A percentile compares a stretch with the other conserved stretches of the same genome.
These are phyloP conservation scores for Hapsidospora chrysogenum DNA, from an alignment of 495 filamentous ascomycete species.

Conservation along the genomic window DNA sequence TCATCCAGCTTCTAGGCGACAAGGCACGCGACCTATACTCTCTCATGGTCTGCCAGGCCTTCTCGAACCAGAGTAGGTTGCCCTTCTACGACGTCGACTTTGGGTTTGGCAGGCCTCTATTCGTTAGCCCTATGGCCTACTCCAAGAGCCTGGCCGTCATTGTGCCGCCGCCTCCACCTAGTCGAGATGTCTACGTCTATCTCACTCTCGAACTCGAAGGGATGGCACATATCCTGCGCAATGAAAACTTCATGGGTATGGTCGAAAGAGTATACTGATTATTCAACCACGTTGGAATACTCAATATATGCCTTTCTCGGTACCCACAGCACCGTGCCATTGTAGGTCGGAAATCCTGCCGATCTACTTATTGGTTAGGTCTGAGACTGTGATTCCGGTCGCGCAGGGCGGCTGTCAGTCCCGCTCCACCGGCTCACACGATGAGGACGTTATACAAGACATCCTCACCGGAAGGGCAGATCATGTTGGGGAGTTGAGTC, in stretches of 20 bases:
- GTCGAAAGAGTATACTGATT: too few relatives aligned
- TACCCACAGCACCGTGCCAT: too few relatives aligned
- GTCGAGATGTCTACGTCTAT: not conserved
- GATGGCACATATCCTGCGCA: not conserved
- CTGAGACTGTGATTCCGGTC: constrained; percentile 6
- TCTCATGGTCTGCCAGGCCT: not conserved
- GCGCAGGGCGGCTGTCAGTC: constrained; percentile 9
- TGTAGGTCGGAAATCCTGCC: too few relatives aligned
- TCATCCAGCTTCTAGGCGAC: not conserved
- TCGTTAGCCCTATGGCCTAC: not conserved
- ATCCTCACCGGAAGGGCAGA: too few relatives aligned
- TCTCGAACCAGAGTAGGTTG: not conserved
- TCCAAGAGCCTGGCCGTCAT: not conserved
- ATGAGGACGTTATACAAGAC: constrained; percentile 12
- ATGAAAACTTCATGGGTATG: not conserved
- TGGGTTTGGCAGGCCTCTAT: not conserved
- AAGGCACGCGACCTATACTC: not conserved
- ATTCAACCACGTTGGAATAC: too few relatives aligned
- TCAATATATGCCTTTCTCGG: too few relatives aligned
- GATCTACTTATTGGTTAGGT: too few relatives aligned
- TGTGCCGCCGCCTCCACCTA: not conserved
- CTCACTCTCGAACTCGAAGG: not conserved
- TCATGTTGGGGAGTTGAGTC: too few relatives aligned
- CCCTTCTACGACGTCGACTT: not conserved
- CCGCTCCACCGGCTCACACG: constrained; percentile 10